Evolutionary conservation across 2,329 filamentous ascomycete species (phyloP), one percentile per base, ranked within the genome.

Genomic region (Pyrenochaeta sp.): DNA sequence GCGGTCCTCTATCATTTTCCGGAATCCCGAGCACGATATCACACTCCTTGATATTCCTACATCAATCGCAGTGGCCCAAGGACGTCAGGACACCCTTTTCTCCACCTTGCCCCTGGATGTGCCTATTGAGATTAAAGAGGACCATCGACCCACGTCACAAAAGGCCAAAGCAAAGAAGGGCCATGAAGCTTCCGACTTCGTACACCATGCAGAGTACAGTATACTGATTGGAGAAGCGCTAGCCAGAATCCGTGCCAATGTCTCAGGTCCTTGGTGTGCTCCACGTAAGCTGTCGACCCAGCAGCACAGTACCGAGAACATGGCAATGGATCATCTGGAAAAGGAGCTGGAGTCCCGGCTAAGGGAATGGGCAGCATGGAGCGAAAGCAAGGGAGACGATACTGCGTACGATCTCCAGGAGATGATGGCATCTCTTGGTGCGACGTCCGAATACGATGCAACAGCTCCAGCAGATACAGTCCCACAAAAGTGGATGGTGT

Each of bases 31-130:
- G 3, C 67, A 75, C 43, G 79, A 82, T 40, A 74, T 88, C 47
- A 78, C 85, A 18, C 71, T 92, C 21, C 72, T 92, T 45, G 90
- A 93, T 66, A 84, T 92, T 40, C 89, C 90, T 20, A 78, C 80
- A 15, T 90, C 90, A 1, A 83, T 92, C 33, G 87, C 90, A 60
- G 80, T 85, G 54, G 85, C 85, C 15, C 90, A 92, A 74, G 80
- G 81, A 30, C 76, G 76, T 71, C 51, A 65, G 66, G 57, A 81
- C 79, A 51, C 75, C 72, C 64, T 79, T 66, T 54, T 81, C 20
- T 87, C 85, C 7, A 77, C 72, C 12, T 17, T 61, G 7, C 78
- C 85, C 1, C 57, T 80, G 2, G 54, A 77, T 36, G 52, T 61
- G 11, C 84, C 85, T 2, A 86, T 82, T 58, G 39, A 72, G 74